Conservation (phyloP, 192 early-diverging fungal species). For the Rhizoclosmatium sp. region DNA sequence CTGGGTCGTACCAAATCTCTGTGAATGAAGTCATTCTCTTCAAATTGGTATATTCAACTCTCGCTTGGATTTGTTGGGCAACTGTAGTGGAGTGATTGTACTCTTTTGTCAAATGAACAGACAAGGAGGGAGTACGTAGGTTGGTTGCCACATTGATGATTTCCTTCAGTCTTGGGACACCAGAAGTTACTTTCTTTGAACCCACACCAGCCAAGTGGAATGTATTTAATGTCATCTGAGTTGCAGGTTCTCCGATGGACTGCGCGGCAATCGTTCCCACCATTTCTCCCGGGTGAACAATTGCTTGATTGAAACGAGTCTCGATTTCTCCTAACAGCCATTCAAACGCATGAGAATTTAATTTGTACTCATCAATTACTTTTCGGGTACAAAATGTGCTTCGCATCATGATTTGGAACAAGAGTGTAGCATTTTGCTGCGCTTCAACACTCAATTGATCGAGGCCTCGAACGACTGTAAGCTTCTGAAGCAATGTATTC, state of each 20-base stretch:
- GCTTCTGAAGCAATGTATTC: conserved; percentile 71
- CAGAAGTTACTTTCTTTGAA: conserved; percentile 95
- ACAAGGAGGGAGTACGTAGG: conserved; percentile 91
- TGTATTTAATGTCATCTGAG: conserved; percentile 99
- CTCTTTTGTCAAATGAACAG: conserved; percentile 76
- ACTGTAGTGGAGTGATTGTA: conserved; percentile 53
- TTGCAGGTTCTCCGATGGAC: conserved; percentile 99
- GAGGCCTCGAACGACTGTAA: conserved; percentile 86
- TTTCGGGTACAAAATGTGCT: conserved; percentile 83
- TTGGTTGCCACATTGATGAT: conserved; percentile 98
- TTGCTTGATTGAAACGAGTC: conserved; percentile 86
- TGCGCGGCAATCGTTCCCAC: conserved; percentile 97
- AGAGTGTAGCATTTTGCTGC: conserved; percentile 90
- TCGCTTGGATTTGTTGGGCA: conserved; percentile 88
- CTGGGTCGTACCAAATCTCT: conserved; percentile 98
- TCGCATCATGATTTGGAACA: conserved; percentile 88
- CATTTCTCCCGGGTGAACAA: conserved; percentile 97
- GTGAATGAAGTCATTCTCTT: conserved; percentile 80
- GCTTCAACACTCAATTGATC: conserved; percentile 87
- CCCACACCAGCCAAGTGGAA: conserved; percentile 99
- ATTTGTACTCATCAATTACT: conserved; percentile 90
- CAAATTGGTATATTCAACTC: conserved; percentile 92
- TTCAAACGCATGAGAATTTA: conserved; percentile 88
- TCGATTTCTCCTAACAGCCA: conserved; percentile 96
- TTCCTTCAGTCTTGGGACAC: conserved; percentile 98